These are phyloP conservation scores for Phylloporus arenicola DNA, from an alignment of 768 basidiomycete genomes.

Conservation along the genomic window DNA sequence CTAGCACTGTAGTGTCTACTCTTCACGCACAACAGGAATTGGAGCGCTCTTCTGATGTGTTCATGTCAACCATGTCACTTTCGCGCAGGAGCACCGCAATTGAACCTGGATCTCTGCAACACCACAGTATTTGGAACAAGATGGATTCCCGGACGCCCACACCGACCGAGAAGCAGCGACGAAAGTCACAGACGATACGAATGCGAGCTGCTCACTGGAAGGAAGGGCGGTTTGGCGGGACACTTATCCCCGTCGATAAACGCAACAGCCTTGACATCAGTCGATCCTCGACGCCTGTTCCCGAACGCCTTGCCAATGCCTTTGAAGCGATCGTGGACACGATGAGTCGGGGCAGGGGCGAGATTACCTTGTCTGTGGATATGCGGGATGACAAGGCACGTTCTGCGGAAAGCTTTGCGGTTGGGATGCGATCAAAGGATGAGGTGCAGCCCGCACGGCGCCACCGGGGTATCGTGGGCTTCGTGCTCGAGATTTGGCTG, in stretches of 20 bases:
- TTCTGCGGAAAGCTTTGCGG: background rate
- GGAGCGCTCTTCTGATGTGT: background rate
- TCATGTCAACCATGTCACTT: background rate
- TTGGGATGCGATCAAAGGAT: slow-evolving; percentile 1
- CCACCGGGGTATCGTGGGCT: slow-evolving; percentile 32
- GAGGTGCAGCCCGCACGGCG: slow-evolving; percentile 14
- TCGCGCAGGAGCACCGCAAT: slow-evolving; percentile 7
- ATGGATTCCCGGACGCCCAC: slow-evolving; percentile 20
- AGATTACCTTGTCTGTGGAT: slow-evolving; percentile 7
- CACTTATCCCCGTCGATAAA: slow-evolving; percentile 21
- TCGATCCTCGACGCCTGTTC: slow-evolving; percentile 32
- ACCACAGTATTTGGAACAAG: slow-evolving; percentile 16
- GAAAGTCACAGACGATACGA: slow-evolving; percentile 48
- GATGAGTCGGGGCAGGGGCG: slow-evolving; percentile 24
- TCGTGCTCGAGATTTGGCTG: slow-evolving; percentile 73
- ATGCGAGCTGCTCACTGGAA: slow-evolving; percentile 57
- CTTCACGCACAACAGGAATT: background rate
- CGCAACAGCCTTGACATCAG: slow-evolving; percentile 12
- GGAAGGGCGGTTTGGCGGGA: slow-evolving; percentile 47
- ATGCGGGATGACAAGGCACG: slow-evolving; percentile 4
- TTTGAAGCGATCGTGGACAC: slow-evolving; percentile 45
- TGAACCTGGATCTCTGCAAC: slow-evolving; percentile 11
- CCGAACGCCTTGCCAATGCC: slow-evolving; percentile 37
- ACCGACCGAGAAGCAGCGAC: slow-evolving; percentile 25
- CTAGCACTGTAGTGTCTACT: background rate